Evolutionary conservation across 495 filamentous ascomycete species (phyloP).

Genomic region (Staphylotrichum longicolle): DNA sequence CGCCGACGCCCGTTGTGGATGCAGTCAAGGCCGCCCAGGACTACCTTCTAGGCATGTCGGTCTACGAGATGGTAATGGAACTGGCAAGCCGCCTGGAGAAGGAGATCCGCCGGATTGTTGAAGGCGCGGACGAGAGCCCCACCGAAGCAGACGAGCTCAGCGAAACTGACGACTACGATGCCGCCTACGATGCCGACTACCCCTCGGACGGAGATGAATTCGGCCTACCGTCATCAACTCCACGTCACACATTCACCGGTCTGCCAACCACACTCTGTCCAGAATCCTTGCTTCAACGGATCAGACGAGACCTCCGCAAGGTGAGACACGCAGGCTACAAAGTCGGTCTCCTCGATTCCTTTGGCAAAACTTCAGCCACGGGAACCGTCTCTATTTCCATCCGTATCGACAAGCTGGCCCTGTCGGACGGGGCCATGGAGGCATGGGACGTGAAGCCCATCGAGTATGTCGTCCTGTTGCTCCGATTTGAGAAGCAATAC

Average conservation of each 20-base stretch:
- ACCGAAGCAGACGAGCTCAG: conserved; percentile 33
- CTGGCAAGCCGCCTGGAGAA: conserved; percentile 43
- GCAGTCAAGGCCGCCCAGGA: conserved; percentile 19
- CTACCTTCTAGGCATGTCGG: conserved; percentile 40
- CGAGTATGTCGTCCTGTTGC: conserved; percentile 75
- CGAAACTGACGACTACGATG: conserved; percentile 28
- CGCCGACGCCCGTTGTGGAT: conserved; percentile 11
- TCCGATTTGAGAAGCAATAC: conserved; percentile 65
- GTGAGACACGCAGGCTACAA: conserved; percentile 70
- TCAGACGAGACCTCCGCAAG: conserved; percentile 62
- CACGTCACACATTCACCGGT: background rate
- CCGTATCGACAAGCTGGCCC: conserved; percentile 64
- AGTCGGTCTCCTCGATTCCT: conserved; percentile 59
- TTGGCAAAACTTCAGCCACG: conserved; percentile 37
- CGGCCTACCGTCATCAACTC: conserved; percentile 11
- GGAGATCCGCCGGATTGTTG: conserved; percentile 31
- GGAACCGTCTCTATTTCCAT: conserved; percentile 63
- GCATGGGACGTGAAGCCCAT: conserved; percentile 68
- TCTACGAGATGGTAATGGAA: conserved; percentile 45
- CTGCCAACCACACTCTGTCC: conserved; percentile 4
- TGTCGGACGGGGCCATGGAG: conserved; percentile 72
- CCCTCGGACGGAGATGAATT: conserved; percentile 32
- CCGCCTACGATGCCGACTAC: conserved; percentile 34
- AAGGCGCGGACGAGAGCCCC: conserved; percentile 38
- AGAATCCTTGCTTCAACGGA: conserved; percentile 28